Percentiles rank a stretch among this genome's conserved stretches.
These are phyloP conservation scores for Lactarius trivialis DNA, from an alignment of 768 basidiomycete species.

Conservation along the genomic window DNA sequence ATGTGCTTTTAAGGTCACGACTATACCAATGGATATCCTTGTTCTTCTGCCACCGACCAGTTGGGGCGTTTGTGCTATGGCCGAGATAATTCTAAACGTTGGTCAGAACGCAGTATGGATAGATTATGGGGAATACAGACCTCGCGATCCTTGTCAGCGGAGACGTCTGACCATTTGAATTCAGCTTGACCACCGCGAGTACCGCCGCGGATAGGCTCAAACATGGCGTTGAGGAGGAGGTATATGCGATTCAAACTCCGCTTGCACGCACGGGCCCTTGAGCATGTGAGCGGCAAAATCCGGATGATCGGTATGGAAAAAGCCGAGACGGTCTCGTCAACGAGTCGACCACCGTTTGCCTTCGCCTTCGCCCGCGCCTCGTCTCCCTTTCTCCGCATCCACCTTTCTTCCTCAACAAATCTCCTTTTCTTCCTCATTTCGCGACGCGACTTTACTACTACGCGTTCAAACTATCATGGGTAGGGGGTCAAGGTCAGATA, in stretches of 20 bases:
- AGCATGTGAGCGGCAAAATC: conserved; percentile 4
- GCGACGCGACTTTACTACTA: conserved; percentile 5
- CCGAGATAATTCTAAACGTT: conserved; percentile 79
- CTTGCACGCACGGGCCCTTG: conserved; percentile 14
- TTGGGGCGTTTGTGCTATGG: conserved; percentile 90
- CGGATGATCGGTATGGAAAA: conserved; percentile 16
- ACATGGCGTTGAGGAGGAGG: conserved; percentile 40
- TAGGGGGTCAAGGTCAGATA: conserved; percentile 35
- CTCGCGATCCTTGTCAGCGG: conserved; percentile 90
- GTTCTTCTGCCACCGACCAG: conserved; percentile 96
- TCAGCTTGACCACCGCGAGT: conserved; percentile 87
- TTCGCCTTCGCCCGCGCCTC: not conserved
- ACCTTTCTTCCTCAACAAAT: not conserved
- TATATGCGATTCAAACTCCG: not conserved
- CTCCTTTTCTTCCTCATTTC: not conserved
- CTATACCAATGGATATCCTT: conserved; percentile 96
- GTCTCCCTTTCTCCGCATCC: not conserved
- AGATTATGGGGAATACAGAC: conserved; percentile 34
- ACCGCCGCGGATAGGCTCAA: conserved; percentile 82
- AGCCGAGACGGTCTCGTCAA: not conserved
- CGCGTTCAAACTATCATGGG: conserved; percentile 27
- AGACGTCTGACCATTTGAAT: conserved; percentile 88
- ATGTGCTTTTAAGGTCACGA: conserved; percentile 45
- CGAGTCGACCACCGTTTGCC: not conserved
- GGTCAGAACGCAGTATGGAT: not conserved